Percentiles rank a stretch among this genome's conserved stretches.
Evolutionary conservation across 768 basidiomycete species (phyloP).

Genomic region (Pleurotus giganteus): DNA sequence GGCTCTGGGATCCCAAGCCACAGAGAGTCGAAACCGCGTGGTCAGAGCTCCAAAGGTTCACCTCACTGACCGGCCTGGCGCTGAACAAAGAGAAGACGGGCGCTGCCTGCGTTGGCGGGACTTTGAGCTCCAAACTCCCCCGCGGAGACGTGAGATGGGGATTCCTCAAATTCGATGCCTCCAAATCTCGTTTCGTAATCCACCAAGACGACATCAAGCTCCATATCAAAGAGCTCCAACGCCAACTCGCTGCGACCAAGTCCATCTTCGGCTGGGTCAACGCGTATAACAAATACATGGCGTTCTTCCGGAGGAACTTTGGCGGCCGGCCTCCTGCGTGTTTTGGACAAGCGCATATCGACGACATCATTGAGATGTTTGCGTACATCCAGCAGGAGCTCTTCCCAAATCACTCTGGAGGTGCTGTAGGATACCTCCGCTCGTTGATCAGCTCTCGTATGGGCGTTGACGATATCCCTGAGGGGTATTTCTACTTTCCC

Average conservation of each 20-base stretch:
- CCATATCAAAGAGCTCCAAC: slow-evolving; percentile 36
- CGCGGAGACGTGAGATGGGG: slow-evolving; percentile 38
- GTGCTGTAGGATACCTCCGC: slow-evolving; percentile 21
- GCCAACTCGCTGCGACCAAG: slow-evolving; percentile 33
- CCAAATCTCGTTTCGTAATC: slow-evolving; percentile 29
- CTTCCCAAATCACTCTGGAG: slow-evolving; percentile 21
- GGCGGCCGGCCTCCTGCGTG: slow-evolving; percentile 32
- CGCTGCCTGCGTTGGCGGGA: slow-evolving; percentile 30
- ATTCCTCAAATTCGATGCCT: slow-evolving; percentile 35
- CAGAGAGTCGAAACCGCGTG: slow-evolving; percentile 33
- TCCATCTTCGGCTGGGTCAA: slow-evolving; percentile 38
- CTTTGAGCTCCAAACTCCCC: slow-evolving; percentile 21
- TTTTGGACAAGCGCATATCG: slow-evolving; percentile 28
- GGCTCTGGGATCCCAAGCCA: slow-evolving; percentile 37
- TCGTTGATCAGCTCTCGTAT: slow-evolving; percentile 28
- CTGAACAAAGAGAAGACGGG: slow-evolving; percentile 44
- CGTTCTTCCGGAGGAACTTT: slow-evolving; percentile 34
- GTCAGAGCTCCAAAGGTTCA: slow-evolving; percentile 41
- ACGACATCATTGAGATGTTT: slow-evolving; percentile 30
- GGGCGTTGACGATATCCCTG: slow-evolving; percentile 30
- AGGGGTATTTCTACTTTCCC: slow-evolving; percentile 40
- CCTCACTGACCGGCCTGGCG: slow-evolving; percentile 35
- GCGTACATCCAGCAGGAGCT: slow-evolving; percentile 31
- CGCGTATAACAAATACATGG: slow-evolving; percentile 38
- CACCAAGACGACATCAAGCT: slow-evolving; percentile 32